phyloP scores from a whole-genome alignment of 2,329 filamentous ascomycete species.

The Neurospora sp. region DNA sequence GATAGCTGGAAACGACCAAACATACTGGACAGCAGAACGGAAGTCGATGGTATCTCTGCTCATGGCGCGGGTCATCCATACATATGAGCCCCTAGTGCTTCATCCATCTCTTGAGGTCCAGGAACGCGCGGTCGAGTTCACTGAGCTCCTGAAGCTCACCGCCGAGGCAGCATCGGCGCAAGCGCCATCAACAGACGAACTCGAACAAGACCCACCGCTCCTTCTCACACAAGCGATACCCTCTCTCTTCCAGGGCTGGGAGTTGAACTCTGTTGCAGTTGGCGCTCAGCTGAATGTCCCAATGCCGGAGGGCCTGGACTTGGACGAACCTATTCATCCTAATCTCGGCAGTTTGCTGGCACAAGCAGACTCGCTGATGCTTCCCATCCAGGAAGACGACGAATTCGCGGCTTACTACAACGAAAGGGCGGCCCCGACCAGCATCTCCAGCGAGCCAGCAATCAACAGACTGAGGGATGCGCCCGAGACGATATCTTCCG shows the following conservation, averaged over 20 bases:
- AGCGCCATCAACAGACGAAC: slow-evolving; percentile 41
- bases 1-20: slow-evolving; percentile 55
- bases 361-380: slow-evolving; percentile 38
- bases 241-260: slow-evolving; percentile 73
- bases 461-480: slow-evolving; percentile 40
- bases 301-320: slow-evolving; percentile 61
- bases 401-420: slow-evolving; percentile 62
- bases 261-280: slow-evolving; percentile 81
- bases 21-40: slow-evolving; percentile 61
- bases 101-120: slow-evolving; percentile 91
- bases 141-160: slow-evolving; percentile 79
- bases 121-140: slow-evolving; percentile 85
- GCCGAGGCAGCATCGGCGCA: slow-evolving; percentile 70
- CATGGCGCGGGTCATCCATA: slow-evolving; percentile 72
- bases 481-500: slow-evolving; percentile 31
- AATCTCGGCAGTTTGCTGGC: slow-evolving; percentile 61
- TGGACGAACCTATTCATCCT: slow-evolving; percentile 74
- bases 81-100: slow-evolving; percentile 66
- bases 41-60: slow-evolving; percentile 69
- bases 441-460: slow-evolving; percentile 43
- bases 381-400: slow-evolving; percentile 46
- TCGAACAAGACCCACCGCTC: slow-evolving; percentile 61
- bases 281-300: slow-evolving; percentile 83
- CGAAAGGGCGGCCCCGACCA: slow-evolving; percentile 40
- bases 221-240: slow-evolving; percentile 87